Percentiles rank a stretch among this genome's conserved stretches.
Evolutionary conservation across 176 grass and related monocot species (phyloP).

Genomic region (bread wheat (Triticum aestivum)): IWGSC_CS_RefSeq_v2.1 NC_057805.1:510828261-510828760

Average conservation of each 20-base stretch:
- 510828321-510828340: no score
- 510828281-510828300: no score
- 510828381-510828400: no score
- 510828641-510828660: neutral
- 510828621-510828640: neutral
- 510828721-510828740: neutral
- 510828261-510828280: no score
- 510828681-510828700: neutral
- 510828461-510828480: slow-evolving; percentile 5
- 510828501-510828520: neutral
- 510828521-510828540: slow-evolving; percentile 8
- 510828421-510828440: neutral
- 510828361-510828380: no score
- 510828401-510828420: neutral
- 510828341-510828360: no score
- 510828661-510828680: neutral
- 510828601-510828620: neutral
- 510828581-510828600: neutral
- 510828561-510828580: slow-evolving; percentile 51
- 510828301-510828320: no score
- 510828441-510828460: neutral
- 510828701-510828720: neutral
- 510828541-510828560: slow-evolving; percentile 17
- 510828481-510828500: neutral
- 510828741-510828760: neutral